phyloP scores from a whole-genome alignment of 345 rosid genomes.

The Syzygium aromaticum region DNA sequence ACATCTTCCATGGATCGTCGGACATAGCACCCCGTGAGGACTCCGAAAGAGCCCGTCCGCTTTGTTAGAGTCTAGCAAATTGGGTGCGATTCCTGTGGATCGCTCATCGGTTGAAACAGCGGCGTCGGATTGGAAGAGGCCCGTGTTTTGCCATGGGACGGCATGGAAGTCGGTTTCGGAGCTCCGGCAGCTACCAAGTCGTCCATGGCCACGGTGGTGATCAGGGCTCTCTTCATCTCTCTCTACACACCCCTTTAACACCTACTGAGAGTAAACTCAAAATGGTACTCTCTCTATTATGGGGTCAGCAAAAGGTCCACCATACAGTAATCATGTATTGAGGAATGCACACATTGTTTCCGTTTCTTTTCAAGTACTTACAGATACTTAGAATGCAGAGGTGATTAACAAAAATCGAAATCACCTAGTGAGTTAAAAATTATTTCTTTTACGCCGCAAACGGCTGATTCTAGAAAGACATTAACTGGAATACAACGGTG shows the following conservation, averaged over 20 bases:
- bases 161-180: background rate
- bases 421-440: background rate
- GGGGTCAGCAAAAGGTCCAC: background rate
- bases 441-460: background rate
- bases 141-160: background rate
- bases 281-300: background rate
- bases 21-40: background rate
- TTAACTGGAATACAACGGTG: rapidly evolving
- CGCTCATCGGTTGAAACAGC: background rate
- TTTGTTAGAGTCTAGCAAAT: background rate
- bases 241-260: background rate
- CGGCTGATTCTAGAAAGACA: background rate
- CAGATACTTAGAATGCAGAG: background rate
- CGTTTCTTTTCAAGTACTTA: background rate
- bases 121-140: background rate
- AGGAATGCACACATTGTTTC: background rate
- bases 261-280: background rate
- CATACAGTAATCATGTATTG: background rate
- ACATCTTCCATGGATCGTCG: background rate
- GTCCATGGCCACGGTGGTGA: background rate
- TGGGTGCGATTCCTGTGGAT: background rate
- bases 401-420: background rate
- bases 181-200: background rate
- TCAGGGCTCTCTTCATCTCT: background rate
- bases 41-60: background rate